Base-by-base conservation (phyloP, 202 grass and related monocot genomes). In the Schoenoplectus triqueter region DNA sequence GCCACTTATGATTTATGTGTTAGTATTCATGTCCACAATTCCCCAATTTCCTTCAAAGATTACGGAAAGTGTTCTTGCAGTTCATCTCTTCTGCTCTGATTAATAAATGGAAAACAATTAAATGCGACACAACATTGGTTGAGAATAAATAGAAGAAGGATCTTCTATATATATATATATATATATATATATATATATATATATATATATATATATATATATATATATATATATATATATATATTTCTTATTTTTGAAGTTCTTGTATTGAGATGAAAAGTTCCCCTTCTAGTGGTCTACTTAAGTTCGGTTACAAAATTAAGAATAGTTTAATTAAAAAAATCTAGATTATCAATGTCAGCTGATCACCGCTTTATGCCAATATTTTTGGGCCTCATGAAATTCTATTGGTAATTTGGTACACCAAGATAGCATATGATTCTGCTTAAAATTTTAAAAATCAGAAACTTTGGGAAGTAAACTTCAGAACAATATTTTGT, bases 391-490 rank as follows among this genome's bases (percentile, higher is more conserved):
- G 0, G 17, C 10, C 72, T 40, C 50, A 57, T 41, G 50, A 57
- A 59, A 40, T 41, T 77, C 49, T 39, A 20, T 75, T 56, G 20
- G 73, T 15, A 56, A 57, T 57, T 75, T 56, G 20, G 73, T 15
- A 56, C 56, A 77, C 10, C 2, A 57, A 57, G 19, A 57, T 15
- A 56, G 7, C 73, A 57, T 57, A 75, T 22, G 73, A 77, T 77
- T 14, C 10, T 14, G 52, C 6, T n/a, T 56, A n/a, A 3, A 78
- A 59, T 13, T 51, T 31, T 45, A 7, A 51, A 20, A 82, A 14
- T 65, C 60, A 81, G 15, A 64, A 66, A 60, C 79, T 21, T 66
- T 64, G 79, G 65, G 78, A 18, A 64, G 46, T 2, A 48, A 66
- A 82, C 10, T 44, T 65, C 42, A 50, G 10, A 82, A 67, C 67